Conservation (phyloP, 2,329 filamentous ascomycete species). For the Endoconidiophora polonica region DNA sequence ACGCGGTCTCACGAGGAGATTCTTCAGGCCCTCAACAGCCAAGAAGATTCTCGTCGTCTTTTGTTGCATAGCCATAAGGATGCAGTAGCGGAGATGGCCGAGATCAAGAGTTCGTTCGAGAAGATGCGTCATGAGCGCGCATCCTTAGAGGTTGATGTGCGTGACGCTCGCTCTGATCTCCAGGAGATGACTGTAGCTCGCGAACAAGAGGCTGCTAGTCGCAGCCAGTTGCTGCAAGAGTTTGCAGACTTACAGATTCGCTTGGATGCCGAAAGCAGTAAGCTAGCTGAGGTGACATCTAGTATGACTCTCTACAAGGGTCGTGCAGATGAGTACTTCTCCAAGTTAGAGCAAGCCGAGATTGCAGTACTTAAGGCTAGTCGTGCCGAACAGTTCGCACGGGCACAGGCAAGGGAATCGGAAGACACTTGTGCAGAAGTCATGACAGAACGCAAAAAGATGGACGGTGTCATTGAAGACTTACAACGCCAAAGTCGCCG, state of each 20-base stretch:
- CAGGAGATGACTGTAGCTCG: slow-evolving; percentile 61
- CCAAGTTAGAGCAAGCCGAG: slow-evolving; percentile 90
- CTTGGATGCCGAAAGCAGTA: slow-evolving; percentile 75
- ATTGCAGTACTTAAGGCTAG: slow-evolving; percentile 86
- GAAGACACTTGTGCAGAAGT: slow-evolving; percentile 82
- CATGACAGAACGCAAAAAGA: slow-evolving; percentile 82
- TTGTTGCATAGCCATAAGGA: slow-evolving; percentile 74
- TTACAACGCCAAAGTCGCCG: slow-evolving; percentile 78
- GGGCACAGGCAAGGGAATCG: slow-evolving; percentile 71
- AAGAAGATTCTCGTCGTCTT: slow-evolving; percentile 73
- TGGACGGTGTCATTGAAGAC: slow-evolving; percentile 76
- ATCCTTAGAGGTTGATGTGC: slow-evolving; percentile 67
- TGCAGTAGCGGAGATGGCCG: slow-evolving; percentile 66
- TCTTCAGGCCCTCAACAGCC: slow-evolving; percentile 78
- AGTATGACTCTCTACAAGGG: slow-evolving; percentile 81
- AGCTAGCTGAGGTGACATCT: slow-evolving; percentile 64
- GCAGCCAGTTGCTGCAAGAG: slow-evolving; percentile 77
- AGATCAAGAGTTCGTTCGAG: slow-evolving; percentile 76
- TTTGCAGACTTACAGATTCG: slow-evolving; percentile 88
- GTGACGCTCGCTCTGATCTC: slow-evolving; percentile 68
- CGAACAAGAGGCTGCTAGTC: slow-evolving; percentile 76
- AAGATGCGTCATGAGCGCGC: slow-evolving; percentile 69
- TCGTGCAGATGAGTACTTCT: slow-evolving; percentile 89
- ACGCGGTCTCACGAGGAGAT: slow-evolving; percentile 89
- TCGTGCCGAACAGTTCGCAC: slow-evolving; percentile 86